Percentiles rank a stretch among this genome's conserved stretches.
These are phyloP conservation scores for Cynanchum wilfordii DNA, from an alignment of 257 asterid species.

Conservation along the genomic window DNA sequence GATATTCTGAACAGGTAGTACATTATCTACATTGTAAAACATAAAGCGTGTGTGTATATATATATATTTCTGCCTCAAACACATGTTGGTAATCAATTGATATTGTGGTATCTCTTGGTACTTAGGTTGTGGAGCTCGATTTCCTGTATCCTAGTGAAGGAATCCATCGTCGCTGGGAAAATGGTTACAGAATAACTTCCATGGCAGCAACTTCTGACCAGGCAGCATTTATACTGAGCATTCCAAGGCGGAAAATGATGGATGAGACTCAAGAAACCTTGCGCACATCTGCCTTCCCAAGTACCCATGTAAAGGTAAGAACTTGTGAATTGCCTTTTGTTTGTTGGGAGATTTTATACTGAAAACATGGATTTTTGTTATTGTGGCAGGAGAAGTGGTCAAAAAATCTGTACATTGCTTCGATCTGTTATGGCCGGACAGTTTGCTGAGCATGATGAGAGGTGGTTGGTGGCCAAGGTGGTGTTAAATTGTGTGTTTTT, in stretches of 20 bases:
- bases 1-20: constrained; percentile 87
- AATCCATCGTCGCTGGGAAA: constrained; percentile 92
- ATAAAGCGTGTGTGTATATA: not conserved
- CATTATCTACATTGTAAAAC: not conserved
- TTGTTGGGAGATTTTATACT: too few species aligned
- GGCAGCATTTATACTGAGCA: constrained; percentile 81
- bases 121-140: constrained; percentile 92
- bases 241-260: constrained; percentile 79
- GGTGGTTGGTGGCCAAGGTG: not conserved
- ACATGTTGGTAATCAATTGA: not conserved
- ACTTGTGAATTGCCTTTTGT: not conserved
- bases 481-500: not conserved
- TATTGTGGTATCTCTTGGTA: not conserved
- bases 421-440: constrained; percentile 28
- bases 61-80: not conserved
- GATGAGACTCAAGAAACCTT: constrained; percentile 98
- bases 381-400: constrained; percentile 32
- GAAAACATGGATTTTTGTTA: not conserved
- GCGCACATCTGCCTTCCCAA: constrained; percentile 91
- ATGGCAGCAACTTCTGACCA: constrained; percentile 96
- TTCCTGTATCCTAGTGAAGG: constrained; percentile 97
- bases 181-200: constrained; percentile 82
- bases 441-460: constrained; percentile 13
- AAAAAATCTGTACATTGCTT: constrained; percentile 28
- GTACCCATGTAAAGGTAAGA: constrained; percentile 66